Percentiles rank a stretch among this genome's conserved stretches.
Evolutionary conservation across 495 filamentous ascomycete species (phyloP).

Genomic region (Aspergillus biplanus): DNA sequence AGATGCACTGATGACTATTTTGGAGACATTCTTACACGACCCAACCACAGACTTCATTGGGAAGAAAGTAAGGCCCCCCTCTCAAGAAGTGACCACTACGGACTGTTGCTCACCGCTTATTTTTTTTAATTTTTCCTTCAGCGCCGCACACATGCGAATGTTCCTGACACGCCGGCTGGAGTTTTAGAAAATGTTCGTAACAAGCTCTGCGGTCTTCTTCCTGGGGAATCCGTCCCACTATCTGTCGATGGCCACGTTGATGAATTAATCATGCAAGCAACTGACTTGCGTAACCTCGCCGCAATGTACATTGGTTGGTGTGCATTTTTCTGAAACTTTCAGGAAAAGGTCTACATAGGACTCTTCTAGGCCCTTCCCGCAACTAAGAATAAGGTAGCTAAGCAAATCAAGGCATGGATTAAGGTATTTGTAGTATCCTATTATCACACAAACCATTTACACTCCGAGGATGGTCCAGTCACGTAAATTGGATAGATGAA

Average conservation of each 20-base stretch:
- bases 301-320: constrained; percentile 99
- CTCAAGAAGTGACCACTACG: background rate
- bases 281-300: constrained; percentile 72
- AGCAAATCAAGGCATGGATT: background rate
- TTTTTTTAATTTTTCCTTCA: constrained; percentile 35
- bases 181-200: constrained; percentile 86
- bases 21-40: constrained; percentile 96
- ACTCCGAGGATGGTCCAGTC: too few relatives aligned
- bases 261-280: constrained; percentile 83
- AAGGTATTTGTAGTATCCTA: background rate
- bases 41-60: constrained; percentile 91
- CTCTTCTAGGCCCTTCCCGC: too few relatives aligned
- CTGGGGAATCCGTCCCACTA: constrained; percentile 84
- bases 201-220: constrained; percentile 83
- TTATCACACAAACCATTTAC: too few relatives aligned
- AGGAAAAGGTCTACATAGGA: too few relatives aligned
- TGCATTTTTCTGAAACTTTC: constrained; percentile 70
- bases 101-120: background rate
- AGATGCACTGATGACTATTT: constrained; percentile 93
- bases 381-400: background rate
- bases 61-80: constrained; percentile 57
- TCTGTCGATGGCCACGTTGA: constrained; percentile 96
- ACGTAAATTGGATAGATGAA: too few relatives aligned
- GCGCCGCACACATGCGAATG: constrained; percentile 60
- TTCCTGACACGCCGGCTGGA: constrained; percentile 84